Percentiles rank a stretch among this genome's conserved stretches.
These are phyloP conservation scores for Amesomyces nigricolor DNA, from an alignment of 2,329 filamentous ascomycete species.

Conservation along the genomic window DNA sequence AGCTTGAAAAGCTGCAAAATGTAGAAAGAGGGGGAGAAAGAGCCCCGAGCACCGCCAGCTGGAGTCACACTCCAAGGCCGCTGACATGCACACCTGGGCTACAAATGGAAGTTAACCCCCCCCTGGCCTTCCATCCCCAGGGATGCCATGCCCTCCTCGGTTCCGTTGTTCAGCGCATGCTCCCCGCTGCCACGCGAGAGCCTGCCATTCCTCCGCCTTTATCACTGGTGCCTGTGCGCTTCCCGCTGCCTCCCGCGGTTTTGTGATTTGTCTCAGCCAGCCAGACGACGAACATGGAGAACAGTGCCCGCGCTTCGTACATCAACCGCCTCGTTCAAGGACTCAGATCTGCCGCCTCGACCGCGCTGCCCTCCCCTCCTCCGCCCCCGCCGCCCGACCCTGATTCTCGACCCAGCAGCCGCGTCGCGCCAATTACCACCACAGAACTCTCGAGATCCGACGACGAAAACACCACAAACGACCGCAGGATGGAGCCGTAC, in stretches of 20 bases:
- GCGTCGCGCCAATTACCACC: not conserved
- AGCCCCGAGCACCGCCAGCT: not conserved
- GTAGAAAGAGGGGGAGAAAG: not conserved
- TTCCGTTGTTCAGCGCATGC: not conserved
- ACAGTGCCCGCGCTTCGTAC: not conserved
- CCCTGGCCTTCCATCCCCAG: not conserved
- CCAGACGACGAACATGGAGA: not conserved
- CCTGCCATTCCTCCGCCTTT: not conserved
- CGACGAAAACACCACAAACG: not conserved
- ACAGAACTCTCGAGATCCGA: not conserved
- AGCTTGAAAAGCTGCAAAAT: constrained; percentile 6
- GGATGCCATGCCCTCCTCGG: not conserved
- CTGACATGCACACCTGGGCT: not conserved
- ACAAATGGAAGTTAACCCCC: too few species aligned
- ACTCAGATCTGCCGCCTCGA: too few species aligned
- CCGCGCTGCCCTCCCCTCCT: too few species aligned
- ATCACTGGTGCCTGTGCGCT: constrained; percentile 5
- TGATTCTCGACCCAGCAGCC: not conserved
- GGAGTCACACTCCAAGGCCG: not conserved
- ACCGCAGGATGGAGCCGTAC: constrained; percentile 6
- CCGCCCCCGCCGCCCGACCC: not conserved
- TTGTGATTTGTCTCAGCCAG: constrained; percentile 5
- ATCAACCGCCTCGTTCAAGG: too few species aligned
- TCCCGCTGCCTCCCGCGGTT: constrained; percentile 5
- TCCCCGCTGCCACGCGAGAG: not conserved